A percentile compares a stretch with the other conserved stretches of the same genome.
phyloP scores from a whole-genome alignment of 768 basidiomycete species.

The Podaxis sp. region DNA sequence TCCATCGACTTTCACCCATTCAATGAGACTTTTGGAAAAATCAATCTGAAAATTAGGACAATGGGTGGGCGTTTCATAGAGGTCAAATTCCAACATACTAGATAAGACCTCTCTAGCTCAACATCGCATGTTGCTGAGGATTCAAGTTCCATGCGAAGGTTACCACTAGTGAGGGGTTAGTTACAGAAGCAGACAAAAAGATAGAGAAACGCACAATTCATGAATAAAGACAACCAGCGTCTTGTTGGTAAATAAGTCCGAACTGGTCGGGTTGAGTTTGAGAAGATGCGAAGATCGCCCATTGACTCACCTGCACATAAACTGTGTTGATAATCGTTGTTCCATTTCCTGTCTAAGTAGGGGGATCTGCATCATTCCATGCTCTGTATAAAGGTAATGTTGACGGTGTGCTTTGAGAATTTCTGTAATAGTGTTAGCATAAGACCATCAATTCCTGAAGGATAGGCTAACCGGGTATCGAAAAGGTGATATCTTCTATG shows the following conservation, averaged over 20 bases:
- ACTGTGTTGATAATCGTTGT: conserved; percentile 74
- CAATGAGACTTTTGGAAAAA: conserved; percentile 75
- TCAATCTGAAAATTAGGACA: conserved; percentile 63
- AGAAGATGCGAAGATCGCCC: conserved; percentile 2
- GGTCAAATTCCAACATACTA: conserved; percentile 46
- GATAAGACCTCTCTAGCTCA: conserved; percentile 77
- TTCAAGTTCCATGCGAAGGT: conserved; percentile 81
- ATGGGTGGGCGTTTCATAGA: neutral
- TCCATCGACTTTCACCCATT: conserved; percentile 67
- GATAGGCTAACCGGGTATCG: conserved; percentile 57
- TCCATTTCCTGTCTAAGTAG: conserved; percentile 66
- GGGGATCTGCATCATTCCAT: conserved; percentile 81
- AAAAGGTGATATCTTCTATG: conserved; percentile 58
- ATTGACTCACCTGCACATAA: conserved; percentile 81
- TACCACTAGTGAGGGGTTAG: conserved; percentile 63
- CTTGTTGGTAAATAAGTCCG: conserved; percentile 73
- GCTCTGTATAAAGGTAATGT: conserved; percentile 72
- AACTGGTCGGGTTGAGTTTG: conserved; percentile 38
- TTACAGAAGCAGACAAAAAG: neutral
- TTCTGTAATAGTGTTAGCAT: conserved; percentile 41
- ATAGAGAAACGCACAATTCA: conserved; percentile 73
- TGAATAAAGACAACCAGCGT: conserved; percentile 88
- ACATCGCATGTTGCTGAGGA: conserved; percentile 72
- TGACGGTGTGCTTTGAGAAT: conserved; percentile 90
- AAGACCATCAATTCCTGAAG: neutral